Conservation (phyloP, 306 rosid genomes). For the Lithocarpus polystachyus region DNA sequence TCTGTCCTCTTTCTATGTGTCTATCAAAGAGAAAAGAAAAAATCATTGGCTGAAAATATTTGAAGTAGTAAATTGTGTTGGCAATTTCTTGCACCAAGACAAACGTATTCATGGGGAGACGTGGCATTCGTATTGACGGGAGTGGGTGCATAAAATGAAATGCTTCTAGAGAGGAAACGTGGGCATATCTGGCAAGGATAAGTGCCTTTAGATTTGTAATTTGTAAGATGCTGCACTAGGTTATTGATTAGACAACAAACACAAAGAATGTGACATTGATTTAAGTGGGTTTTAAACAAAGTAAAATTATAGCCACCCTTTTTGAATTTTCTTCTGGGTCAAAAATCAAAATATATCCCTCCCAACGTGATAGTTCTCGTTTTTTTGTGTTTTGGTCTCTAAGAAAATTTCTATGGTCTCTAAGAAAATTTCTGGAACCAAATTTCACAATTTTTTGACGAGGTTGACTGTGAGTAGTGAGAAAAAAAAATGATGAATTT, state of each 20-base stretch:
- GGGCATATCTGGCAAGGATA: background rate
- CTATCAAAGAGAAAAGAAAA: no score
- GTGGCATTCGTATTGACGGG: background rate
- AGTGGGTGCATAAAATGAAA: background rate
- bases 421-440: no score
- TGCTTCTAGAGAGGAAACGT: background rate
- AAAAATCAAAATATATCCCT: background rate
- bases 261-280: background rate
- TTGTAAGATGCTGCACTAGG: background rate
- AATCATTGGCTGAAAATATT: no score
- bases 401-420: no score
- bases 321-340: background rate
- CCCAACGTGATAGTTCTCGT: background rate
- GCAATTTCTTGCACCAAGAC: background rate
- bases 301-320: background rate
- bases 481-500: no score
- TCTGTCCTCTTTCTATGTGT: no score
- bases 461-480: no score
- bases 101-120: background rate
- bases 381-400: background rate
- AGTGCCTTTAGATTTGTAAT: background rate
- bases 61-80: no score
- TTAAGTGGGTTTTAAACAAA: background rate
- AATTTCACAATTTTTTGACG: no score
- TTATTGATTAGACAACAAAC: background rate